Percentiles rank a stretch among this genome's conserved stretches.
Evolutionary conservation across 2,329 filamentous ascomycete species (phyloP).

Genomic region (Cephalotrichum gorgonifer): DNA sequence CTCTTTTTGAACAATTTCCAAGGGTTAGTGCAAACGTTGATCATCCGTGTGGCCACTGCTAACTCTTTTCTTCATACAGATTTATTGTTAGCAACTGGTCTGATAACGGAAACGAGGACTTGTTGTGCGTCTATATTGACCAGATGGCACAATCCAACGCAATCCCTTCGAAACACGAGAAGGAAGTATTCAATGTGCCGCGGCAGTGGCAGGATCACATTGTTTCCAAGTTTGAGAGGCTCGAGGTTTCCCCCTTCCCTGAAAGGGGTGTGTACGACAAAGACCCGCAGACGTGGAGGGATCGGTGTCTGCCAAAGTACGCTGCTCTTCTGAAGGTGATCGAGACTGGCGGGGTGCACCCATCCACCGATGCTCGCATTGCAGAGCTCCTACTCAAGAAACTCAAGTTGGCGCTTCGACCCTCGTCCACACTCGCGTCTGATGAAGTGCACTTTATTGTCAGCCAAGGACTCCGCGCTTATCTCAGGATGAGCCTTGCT

Average conservation of each 20-base stretch:
- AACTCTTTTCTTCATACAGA: slow-evolving; percentile 28
- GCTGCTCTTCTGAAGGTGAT: slow-evolving; percentile 56
- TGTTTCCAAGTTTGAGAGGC: slow-evolving; percentile 54
- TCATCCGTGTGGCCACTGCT: neutral
- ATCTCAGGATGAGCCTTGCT: slow-evolving; percentile 54
- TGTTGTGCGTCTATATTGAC: slow-evolving; percentile 59
- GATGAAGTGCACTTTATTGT: slow-evolving; percentile 63
- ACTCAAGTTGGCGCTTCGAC: slow-evolving; percentile 52
- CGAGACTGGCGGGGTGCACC: slow-evolving; percentile 50
- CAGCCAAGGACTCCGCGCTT: slow-evolving; percentile 64
- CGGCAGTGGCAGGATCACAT: slow-evolving; percentile 67
- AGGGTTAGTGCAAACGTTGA: slow-evolving; percentile 37
- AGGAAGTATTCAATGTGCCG: slow-evolving; percentile 46
- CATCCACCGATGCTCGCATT: slow-evolving; percentile 56
- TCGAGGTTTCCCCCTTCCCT: slow-evolving; percentile 55
- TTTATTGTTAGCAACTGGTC: slow-evolving; percentile 71
- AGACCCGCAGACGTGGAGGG: slow-evolving; percentile 50
- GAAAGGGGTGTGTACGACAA: slow-evolving; percentile 53
- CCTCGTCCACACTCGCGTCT: slow-evolving; percentile 46
- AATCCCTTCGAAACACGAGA: slow-evolving; percentile 41
- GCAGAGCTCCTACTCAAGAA: slow-evolving; percentile 56
- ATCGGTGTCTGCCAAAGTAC: slow-evolving; percentile 56
- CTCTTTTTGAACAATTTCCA: slow-evolving; percentile 76
- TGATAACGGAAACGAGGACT: slow-evolving; percentile 51
- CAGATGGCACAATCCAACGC: slow-evolving; percentile 47